These are phyloP conservation scores for Wickerhamiella lipophila DNA, from an alignment of 805 yeast species.

Conservation along the genomic window DNA sequence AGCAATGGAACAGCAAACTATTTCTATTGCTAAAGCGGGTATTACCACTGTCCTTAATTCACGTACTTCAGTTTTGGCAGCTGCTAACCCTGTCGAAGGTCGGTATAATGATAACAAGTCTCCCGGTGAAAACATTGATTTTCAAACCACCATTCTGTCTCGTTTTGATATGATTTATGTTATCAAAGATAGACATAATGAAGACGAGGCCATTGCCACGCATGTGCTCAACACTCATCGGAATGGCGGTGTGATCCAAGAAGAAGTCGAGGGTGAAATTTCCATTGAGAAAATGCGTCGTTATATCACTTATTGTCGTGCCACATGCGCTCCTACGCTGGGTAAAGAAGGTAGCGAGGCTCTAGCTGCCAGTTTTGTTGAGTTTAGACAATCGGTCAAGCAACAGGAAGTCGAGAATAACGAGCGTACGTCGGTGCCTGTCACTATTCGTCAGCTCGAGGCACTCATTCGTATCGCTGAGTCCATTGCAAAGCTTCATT, in stretches of 20 bases:
- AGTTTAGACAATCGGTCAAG: conserved; percentile 72
- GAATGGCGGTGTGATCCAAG: conserved; percentile 46
- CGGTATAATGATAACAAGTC: conserved; percentile 91
- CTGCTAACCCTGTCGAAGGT: conserved; percentile 96
- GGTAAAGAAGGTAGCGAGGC: conserved; percentile 82
- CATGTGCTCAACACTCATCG: conserved; percentile 94
- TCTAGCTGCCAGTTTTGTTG: conserved; percentile 82
- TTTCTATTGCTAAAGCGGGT: conserved; percentile 98
- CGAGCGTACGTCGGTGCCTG: conserved; percentile 90
- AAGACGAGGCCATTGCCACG: conserved; percentile 82
- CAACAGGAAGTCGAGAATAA: conserved; percentile 67
- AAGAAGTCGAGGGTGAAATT: conserved; percentile 58
- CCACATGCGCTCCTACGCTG: conserved; percentile 85
- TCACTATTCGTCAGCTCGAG: conserved; percentile 93
- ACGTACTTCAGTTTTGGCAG: conserved; percentile 91
- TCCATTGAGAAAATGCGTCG: conserved; percentile 85
- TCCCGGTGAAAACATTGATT: conserved; percentile 96
- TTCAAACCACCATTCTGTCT: conserved; percentile 91
- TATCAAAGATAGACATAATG: conserved; percentile 82
- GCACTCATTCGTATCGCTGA: conserved; percentile 95
- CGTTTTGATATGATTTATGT: conserved; percentile 98
- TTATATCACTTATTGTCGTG: conserved; percentile 78
- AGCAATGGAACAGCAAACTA: conserved; percentile 99
- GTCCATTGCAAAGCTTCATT: conserved; percentile 73
- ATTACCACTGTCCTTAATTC: conserved; percentile 94